Conservation (phyloP, 2,329 filamentous ascomycete species). For the Stachybotrys echinatus region DNA sequence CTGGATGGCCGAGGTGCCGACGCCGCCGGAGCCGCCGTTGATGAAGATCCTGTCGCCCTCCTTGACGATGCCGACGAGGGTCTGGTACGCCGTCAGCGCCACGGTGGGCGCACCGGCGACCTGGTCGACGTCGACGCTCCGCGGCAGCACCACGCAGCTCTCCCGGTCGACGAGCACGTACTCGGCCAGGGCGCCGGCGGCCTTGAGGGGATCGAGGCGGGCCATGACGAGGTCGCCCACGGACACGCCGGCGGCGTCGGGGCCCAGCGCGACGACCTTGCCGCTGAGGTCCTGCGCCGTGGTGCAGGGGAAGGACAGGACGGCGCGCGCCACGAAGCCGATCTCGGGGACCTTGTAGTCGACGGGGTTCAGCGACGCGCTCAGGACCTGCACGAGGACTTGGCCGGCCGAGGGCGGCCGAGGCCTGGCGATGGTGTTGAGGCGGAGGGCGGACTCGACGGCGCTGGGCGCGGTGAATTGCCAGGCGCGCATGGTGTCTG, state of each 20-base stretch:
- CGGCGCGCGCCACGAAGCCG: conserved; percentile 26
- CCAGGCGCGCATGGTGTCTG: conserved; percentile 22
- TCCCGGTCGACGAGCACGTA: conserved; percentile 29
- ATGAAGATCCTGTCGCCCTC: conserved; percentile 56
- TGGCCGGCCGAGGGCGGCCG: conserved; percentile 18
- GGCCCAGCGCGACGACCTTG: conserved; percentile 30
- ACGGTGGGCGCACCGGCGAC: conserved; percentile 39
- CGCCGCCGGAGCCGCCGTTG: conserved; percentile 61
- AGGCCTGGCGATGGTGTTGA: conserved; percentile 13
- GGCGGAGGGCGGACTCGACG: conserved; percentile 14
- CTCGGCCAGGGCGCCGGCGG: conserved; percentile 37
- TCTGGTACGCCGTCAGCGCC: conserved; percentile 43
- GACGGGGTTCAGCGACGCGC: conserved; percentile 40
- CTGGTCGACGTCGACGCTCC: conserved; percentile 31
- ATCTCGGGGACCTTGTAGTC: conserved; percentile 44
- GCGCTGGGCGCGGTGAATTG: conserved; percentile 17
- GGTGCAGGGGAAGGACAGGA: conserved; percentile 31
- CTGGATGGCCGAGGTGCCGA: conserved; percentile 57
- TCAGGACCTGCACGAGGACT: conserved; percentile 37
- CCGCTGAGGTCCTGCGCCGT: conserved; percentile 49
- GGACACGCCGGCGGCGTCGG: conserved; percentile 20
- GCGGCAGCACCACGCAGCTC: conserved; percentile 30
- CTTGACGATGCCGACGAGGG: conserved; percentile 40
- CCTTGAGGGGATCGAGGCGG: conserved; percentile 17
- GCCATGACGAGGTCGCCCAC: conserved; percentile 40